Evolutionary conservation across 106 monocot genomes (phyloP).

Genomic region (Amphibolis antarctica): DNA sequence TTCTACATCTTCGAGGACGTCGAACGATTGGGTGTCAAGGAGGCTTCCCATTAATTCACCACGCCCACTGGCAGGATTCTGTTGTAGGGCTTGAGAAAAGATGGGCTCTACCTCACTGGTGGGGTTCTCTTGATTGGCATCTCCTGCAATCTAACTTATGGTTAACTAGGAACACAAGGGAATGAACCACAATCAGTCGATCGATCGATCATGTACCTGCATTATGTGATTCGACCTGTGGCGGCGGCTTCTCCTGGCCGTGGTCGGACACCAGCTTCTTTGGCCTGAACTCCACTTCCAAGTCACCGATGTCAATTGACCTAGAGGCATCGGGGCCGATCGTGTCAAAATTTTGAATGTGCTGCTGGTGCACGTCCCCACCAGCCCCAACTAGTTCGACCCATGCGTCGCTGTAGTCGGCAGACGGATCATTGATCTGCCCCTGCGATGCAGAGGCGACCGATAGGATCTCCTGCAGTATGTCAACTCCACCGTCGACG

Average conservation of each 20-base stretch:
- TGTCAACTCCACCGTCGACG: constrained; percentile 22
- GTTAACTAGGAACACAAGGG: constrained; percentile 27
- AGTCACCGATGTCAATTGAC: constrained; percentile 57
- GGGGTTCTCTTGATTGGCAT: constrained; percentile 16
- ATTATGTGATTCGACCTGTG: not conserved
- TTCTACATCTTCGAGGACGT: constrained; percentile 34
- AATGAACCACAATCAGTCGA: not conserved
- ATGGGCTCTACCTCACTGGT: constrained; percentile 31
- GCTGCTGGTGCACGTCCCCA: not conserved
- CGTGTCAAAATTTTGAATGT: not conserved
- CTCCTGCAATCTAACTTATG: constrained; percentile 75
- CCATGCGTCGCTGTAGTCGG: constrained; percentile 34
- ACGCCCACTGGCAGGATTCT: constrained; percentile 31
- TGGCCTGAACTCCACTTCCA: constrained; percentile 67
- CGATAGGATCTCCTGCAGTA: constrained; percentile 57
- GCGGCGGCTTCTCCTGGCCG: too few relatives aligned
- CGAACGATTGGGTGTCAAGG: constrained; percentile 4
- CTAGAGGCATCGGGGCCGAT: not conserved
- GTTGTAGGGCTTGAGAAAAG: constrained; percentile 46
- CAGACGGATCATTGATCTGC: constrained; percentile 39
- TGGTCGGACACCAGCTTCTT: constrained; percentile 23
- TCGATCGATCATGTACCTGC: too few relatives aligned
- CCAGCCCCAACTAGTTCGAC: not conserved
- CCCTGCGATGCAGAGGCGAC: constrained; percentile 67
- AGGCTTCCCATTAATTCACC: not conserved